These are phyloP conservation scores for Lotus japonicus DNA, from an alignment of 306 rosid species.

Conservation along the genomic window DNA sequence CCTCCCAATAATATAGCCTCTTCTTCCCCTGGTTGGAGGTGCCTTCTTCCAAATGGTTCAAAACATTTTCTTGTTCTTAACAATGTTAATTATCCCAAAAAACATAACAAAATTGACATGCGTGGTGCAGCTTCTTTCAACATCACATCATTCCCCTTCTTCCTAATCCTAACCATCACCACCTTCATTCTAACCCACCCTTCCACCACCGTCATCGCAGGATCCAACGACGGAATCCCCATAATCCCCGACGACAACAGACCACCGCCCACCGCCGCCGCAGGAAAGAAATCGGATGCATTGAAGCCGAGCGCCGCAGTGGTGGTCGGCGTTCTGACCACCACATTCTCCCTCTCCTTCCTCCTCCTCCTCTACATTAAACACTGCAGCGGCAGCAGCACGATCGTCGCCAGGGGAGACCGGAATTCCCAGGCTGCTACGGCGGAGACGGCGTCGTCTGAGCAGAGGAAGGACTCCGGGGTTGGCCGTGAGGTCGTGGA, in stretches of 20 bases:
- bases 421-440: background rate
- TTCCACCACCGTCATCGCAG: background rate
- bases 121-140: slow-evolving; percentile 9
- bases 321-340: slow-evolving; percentile 35
- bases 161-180: background rate
- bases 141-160: background rate
- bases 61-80: no score
- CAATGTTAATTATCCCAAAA: background rate
- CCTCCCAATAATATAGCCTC: slow-evolving; percentile 22
- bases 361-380: slow-evolving; percentile 63
- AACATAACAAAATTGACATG: background rate
- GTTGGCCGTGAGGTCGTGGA: slow-evolving; percentile 48
- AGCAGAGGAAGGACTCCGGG: slow-evolving; percentile 52
- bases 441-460: background rate
- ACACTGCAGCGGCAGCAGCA: slow-evolving; percentile 32
- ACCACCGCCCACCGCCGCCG: background rate
- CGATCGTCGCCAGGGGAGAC: no score
- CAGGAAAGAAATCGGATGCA: background rate
- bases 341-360: slow-evolving; percentile 46
- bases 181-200: background rate
- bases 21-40: no score
- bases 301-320: slow-evolving; percentile 37
- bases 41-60: no score
- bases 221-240: background rate
- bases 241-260: background rate